These are phyloP conservation scores for Fragaria ananassa DNA, from an alignment of 306 rosid species.

Conservation along the genomic window DNA sequence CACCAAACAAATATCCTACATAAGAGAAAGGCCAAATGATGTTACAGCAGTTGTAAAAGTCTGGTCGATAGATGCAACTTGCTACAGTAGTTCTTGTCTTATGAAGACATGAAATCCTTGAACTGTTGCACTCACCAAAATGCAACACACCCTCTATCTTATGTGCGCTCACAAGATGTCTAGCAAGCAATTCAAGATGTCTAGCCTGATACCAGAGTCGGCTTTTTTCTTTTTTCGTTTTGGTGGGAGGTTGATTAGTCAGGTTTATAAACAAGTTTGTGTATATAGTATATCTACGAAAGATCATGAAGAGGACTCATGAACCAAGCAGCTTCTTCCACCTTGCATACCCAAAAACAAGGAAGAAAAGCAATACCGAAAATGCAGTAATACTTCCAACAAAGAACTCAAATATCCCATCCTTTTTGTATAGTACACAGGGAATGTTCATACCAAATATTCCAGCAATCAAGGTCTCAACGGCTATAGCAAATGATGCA, in stretches of 20 bases:
- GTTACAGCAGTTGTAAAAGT: neutral
- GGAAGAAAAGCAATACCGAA: conserved; percentile 50
- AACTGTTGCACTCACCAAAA: neutral
- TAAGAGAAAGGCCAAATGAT: neutral
- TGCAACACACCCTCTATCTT: neutral
- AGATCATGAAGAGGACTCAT: conserved; percentile 27
- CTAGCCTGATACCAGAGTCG: neutral
- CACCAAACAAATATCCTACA: neutral
- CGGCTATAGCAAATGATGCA: conserved; percentile 76
- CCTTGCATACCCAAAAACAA: conserved; percentile 77
- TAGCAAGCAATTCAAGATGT: neutral
- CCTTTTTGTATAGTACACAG: conserved; percentile 11
- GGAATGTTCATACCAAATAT: conserved; percentile 92
- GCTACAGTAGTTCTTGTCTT: neutral
- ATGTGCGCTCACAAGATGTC: neutral
- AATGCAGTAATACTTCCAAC: conserved; percentile 43
- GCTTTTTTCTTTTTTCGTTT: neutral
- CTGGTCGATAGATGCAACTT: neutral
- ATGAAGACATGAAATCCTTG: neutral
- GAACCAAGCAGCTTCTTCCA: conserved; percentile 91
- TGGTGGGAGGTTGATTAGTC: neutral
- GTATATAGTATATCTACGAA: neutral
- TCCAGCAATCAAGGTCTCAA: conserved; percentile 72
- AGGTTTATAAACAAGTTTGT: neutral
- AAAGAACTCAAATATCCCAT: conserved; percentile 54